Evolutionary conservation across 805 yeast species (phyloP).

Genomic region (Crinitomyces ghanaensis): DNA sequence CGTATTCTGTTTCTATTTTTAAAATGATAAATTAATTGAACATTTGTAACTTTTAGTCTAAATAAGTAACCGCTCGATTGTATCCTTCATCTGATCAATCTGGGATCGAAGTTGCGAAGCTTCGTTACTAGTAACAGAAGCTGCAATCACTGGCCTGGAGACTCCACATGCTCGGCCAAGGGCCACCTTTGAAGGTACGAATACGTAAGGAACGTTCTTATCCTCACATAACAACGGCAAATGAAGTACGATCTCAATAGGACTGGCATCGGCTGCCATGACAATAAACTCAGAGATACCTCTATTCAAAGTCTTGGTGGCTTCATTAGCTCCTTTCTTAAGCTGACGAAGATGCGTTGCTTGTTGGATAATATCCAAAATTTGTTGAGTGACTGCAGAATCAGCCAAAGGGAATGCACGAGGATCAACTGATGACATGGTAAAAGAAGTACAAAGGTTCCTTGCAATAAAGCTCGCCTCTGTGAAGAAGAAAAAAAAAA

Average conservation of each 20-base stretch:
- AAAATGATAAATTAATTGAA: no score
- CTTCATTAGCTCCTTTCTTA: constrained; percentile 99
- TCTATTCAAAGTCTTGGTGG: constrained; percentile 97
- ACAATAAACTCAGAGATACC: constrained; percentile 98
- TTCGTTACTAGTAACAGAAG: constrained; percentile 95
- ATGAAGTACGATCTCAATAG: constrained; percentile 95
- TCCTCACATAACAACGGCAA: constrained; percentile 97
- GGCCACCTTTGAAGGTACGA: constrained; percentile 97
- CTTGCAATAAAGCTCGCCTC: no score
- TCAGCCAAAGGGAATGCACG: constrained; percentile 99
- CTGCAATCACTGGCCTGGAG: constrained; percentile 98
- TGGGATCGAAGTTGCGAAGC: constrained; percentile 96
- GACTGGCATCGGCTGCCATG: constrained; percentile 99
- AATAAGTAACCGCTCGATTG: constrained; percentile 94
- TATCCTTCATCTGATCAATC: constrained; percentile 95
- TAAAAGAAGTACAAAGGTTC: no score
- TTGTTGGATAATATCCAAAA: constrained; percentile 95
- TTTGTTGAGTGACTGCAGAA: constrained; percentile 89
- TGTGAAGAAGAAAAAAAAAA: no score
- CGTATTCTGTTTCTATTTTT: no score
- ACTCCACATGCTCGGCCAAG: constrained; percentile 99
- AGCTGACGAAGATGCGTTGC: constrained; percentile 95
- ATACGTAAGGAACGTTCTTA: constrained; percentile 98
- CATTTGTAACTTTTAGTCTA: no score
- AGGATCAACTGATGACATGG: constrained; percentile 90